These are phyloP conservation scores for Thecaphora frezii DNA, from an alignment of 1,284 basidiomycete species.

Conservation along the genomic window DNA sequence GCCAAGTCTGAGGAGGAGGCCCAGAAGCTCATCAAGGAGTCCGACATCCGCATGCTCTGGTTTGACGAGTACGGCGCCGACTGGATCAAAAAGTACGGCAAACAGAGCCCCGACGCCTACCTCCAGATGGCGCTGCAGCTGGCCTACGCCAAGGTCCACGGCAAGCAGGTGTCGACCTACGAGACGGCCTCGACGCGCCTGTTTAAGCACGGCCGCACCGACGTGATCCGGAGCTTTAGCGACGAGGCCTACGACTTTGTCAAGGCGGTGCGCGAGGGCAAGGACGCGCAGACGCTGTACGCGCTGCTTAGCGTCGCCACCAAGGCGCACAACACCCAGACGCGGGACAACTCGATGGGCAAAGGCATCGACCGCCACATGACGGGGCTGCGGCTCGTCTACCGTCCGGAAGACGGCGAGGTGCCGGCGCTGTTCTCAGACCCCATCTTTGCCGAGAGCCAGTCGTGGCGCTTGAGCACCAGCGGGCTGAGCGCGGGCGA, in stretches of 20 bases:
- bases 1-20: constrained; percentile 68
- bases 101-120: constrained; percentile 82
- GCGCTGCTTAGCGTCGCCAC: constrained; percentile 71
- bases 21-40: constrained; percentile 70
- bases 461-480: constrained; percentile 88
- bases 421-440: constrained; percentile 63
- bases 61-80: constrained; percentile 83
- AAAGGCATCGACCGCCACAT: constrained; percentile 89
- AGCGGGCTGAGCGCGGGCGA: constrained; percentile 85
- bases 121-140: constrained; percentile 92
- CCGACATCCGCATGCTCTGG: constrained; percentile 81
- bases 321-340: constrained; percentile 73
- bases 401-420: constrained; percentile 43
- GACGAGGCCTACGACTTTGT: constrained; percentile 78
- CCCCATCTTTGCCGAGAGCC: constrained; percentile 73
- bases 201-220: constrained; percentile 87
- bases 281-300: constrained; percentile 64
- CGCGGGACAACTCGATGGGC: constrained; percentile 78
- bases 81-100: constrained; percentile 85
- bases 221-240: constrained; percentile 82
- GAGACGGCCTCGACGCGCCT: constrained; percentile 91
- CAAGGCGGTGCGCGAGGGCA: constrained; percentile 70
- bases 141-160: constrained; percentile 81
- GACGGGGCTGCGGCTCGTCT: constrained; percentile 72
- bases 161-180: constrained; percentile 83